These are phyloP conservation scores for Suillus paluster DNA, from an alignment of 768 basidiomycete genomes.

Conservation along the genomic window DNA sequence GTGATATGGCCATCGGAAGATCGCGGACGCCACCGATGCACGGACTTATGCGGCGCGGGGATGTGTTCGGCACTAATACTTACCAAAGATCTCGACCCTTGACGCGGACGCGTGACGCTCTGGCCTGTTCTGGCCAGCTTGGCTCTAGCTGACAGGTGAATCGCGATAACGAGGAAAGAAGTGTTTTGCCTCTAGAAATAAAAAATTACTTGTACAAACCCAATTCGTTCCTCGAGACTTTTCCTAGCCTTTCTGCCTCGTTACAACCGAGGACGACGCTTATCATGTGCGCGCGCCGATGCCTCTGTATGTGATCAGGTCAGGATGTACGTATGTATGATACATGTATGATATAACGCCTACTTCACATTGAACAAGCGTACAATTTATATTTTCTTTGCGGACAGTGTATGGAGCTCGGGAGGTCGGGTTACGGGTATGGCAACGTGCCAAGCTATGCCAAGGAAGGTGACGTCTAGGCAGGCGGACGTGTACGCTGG, in stretches of 20 bases:
- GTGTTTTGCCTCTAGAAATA: neutral
- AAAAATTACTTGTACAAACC: neutral
- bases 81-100: neutral
- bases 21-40: neutral
- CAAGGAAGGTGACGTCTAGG: neutral
- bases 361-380: neutral
- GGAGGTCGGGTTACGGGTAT: neutral
- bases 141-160: neutral
- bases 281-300: neutral
- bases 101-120: neutral
- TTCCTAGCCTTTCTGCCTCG: neutral
- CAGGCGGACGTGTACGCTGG: neutral
- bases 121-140: no score
- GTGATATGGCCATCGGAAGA: neutral
- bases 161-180: neutral
- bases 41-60: neutral
- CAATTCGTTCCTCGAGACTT: no score
- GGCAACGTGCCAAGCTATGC: neutral
- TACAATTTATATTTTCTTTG: slow-evolving; percentile 5
- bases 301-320: slow-evolving; percentile 3
- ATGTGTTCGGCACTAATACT: no score
- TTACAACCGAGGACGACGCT: neutral
- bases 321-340: slow-evolving; percentile 3
- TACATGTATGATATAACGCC: slow-evolving; percentile 5
- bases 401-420: neutral